These are phyloP conservation scores for Anethum foeniculum DNA, from an alignment of 140 eudicot genomes.

Conservation along the genomic window DNA sequence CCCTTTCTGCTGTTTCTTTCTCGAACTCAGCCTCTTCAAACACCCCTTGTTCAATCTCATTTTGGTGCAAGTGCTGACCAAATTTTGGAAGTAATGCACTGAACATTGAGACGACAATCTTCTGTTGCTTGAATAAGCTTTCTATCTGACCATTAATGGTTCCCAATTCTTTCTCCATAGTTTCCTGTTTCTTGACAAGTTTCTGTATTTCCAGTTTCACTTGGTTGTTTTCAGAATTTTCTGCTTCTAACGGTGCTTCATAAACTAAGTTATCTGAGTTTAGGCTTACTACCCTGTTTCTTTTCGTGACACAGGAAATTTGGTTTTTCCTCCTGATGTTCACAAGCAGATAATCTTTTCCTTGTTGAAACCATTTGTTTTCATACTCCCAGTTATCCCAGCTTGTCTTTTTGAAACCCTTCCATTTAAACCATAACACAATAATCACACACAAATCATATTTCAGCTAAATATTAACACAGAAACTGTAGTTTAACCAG, in stretches of 20 bases:
- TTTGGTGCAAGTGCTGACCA: not conserved
- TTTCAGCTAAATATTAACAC: not conserved
- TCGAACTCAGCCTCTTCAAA: not conserved
- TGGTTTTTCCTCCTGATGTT: conserved; percentile 12
- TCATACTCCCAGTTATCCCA: conserved; percentile 9
- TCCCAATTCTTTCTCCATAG: not conserved
- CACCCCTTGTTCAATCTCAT: not conserved
- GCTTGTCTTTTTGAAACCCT: conserved; percentile 7
- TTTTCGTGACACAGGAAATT: not conserved
- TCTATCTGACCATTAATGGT: not conserved
- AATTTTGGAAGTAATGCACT: conserved; percentile 3
- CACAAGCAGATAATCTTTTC: not conserved
- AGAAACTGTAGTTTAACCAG: not conserved
- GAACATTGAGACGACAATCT: not conserved
- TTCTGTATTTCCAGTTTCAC: not conserved
- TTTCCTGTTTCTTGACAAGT: not conserved
- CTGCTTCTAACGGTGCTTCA: not conserved
- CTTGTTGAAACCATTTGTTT: conserved; percentile 12
- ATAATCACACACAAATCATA: not conserved
- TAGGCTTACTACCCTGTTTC: not conserved
- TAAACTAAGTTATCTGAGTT: not conserved
- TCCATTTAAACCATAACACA: not conserved
- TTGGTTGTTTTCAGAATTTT: not conserved
- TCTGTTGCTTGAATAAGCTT: conserved; percentile 3
- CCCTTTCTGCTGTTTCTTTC: not conserved